These are phyloP conservation scores for Coemansia erecta DNA, from an alignment of 192 early-diverging fungal genomes.

Conservation along the genomic window DNA sequence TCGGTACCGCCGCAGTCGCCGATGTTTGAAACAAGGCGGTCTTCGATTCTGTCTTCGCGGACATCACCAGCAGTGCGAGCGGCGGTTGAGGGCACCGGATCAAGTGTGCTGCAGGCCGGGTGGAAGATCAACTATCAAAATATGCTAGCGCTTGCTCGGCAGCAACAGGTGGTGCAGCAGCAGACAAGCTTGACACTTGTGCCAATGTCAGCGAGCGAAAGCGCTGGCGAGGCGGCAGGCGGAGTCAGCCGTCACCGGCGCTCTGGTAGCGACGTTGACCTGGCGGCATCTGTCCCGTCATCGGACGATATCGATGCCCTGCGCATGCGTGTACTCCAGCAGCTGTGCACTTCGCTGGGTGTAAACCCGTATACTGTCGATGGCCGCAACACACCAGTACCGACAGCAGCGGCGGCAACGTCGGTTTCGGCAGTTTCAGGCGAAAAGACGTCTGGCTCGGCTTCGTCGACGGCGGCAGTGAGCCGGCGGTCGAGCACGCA, in stretches of 20 bases:
- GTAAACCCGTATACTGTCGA: constrained; percentile 32
- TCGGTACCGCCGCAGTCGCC: constrained; percentile 6
- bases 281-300: constrained; percentile 12
- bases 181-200: not conserved
- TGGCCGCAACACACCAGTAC: constrained; percentile 17
- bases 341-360: constrained; percentile 38
- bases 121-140: constrained; percentile 40
- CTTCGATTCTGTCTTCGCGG: not conserved
- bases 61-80: not conserved
- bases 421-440: not conserved
- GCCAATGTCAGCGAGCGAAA: constrained; percentile 4
- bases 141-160: constrained; percentile 15
- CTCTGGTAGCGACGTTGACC: constrained; percentile 34
- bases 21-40: constrained; percentile 2
- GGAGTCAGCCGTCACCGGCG: constrained; percentile 23
- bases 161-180: constrained; percentile 4
- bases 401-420: not conserved
- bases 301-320: constrained; percentile 29
- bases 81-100: not conserved
- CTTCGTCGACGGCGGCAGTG: constrained; percentile 20
- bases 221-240: not conserved
- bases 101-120: constrained; percentile 15
- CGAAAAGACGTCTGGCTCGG: constrained; percentile 3
- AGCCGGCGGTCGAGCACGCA: constrained; percentile 41
- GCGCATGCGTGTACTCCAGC: constrained; percentile 25